Evolutionary conservation across 805 yeast species (phyloP), one percentile per base, ranked within the genome.

Genomic region (Sugiyamaella americana): DNA sequence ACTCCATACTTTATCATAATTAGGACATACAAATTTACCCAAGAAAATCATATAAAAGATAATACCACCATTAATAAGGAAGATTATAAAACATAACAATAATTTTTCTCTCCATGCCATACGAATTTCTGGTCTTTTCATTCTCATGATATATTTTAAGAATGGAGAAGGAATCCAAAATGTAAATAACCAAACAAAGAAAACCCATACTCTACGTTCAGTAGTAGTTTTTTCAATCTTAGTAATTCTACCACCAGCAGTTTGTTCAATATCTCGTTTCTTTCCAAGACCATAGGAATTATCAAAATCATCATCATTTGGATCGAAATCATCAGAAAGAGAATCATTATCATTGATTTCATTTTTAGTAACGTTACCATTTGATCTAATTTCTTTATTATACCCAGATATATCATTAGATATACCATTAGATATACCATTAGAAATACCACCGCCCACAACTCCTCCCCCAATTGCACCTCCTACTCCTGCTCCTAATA

Each of bases 91-190:
- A 46, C 67, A 69, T 22, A 69, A 63, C 2, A 58, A 64, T 2
- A 68, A 26, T 50, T 69, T 69, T 45, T 69, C 73, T 32, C 73
- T 58, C 72, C 72, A 69, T 2, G 73, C 73, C 54, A 68, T 58
- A 3, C 73, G 58, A 20, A 69, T 68, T 23, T 69, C 72, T 3
- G 61, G 58, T 6, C 73, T 58, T 41, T 60, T 60, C 72, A 69
- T 69, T 16, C 68, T 55, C 6, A 68, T 68, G 13, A 66, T 29
- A 46, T 54, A 61, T 43, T 51, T 53, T 29, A 69, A 52, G 8
- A 61, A 17, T 2, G 67, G 66, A 21, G 66, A 59, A 1, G 73
- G 73, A 34, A 69, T 66, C 72, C 72, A 69, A 51, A 60, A 69
- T 1, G 72, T 68, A 16, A 63, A 44, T n/a, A 52, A 16, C 72